Base-by-base conservation (phyloP, 73 alveolate species). In the Paraurostyla sp. region DNA sequence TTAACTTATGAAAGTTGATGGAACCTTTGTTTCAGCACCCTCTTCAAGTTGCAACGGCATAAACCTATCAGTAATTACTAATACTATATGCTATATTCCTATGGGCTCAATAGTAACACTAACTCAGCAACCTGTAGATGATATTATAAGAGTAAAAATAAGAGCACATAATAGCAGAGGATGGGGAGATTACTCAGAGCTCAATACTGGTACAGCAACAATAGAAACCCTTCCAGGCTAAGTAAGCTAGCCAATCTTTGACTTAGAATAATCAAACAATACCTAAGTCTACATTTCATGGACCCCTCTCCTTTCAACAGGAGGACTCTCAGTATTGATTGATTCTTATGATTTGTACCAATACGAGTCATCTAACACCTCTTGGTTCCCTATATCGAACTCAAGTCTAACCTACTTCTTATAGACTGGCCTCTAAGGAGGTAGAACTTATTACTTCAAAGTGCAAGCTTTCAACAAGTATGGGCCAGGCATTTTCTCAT, bases 151-250 rank as follows among this genome's bases (percentile, higher is more conserved):
- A 78, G 94, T 62, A 4, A 76, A 59, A 35, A 52, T 76, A 40
- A 35, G 83, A 43, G 94, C 94, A 6, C 51, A 76, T 23, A 88
- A 88, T 43, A 29, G 13, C 1, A 42, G 48, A 20, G 94, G 94
- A 33, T 76, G 91, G 90, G 86, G 91, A 43, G 87, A 38, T 9
- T 58, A 22, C 80, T 88, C 94, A 42, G 85, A 75, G 49, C 43
- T 60, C 0, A 88, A 88, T 57, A 88, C 90, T 0, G 69, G 73
- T 4, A 87, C 69, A 29, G 94, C 90, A 11, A 36, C 25, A n/a
- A 50, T 88, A 25, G 89, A 88, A 43, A 76, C 78, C 6, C 51
- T 23, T 30, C 91, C 94, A 11, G 30, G 46, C 23, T 16, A 48
- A 11, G 25, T 76, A 80, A 45, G 18, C 25, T 0, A 76, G 15